Conservation (phyloP, 108 stramenopile species). For the Stephanodiscus minutulus region DNA sequence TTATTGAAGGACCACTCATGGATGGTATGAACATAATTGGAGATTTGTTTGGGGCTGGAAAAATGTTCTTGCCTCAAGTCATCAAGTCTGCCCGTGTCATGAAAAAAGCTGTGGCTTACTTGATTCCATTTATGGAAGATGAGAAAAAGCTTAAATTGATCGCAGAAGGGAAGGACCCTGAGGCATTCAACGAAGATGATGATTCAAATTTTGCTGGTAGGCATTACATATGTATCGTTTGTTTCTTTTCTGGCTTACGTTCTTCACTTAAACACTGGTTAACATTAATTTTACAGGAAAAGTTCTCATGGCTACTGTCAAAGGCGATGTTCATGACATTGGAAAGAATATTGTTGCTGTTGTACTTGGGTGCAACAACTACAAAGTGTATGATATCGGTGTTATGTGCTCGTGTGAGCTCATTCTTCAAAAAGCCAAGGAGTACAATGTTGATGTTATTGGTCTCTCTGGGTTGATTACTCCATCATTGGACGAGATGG, state of each 20-base stretch:
- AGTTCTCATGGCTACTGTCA: conserved; percentile 99
- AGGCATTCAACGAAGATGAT: conserved; percentile 77
- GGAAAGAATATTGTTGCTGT: conserved; percentile 99
- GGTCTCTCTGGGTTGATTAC: conserved; percentile 99
- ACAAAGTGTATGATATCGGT: conserved; percentile 99
- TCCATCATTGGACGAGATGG: conserved; percentile 99
- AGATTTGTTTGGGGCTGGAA: conserved; percentile 98
- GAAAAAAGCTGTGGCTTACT: conserved; percentile 99
- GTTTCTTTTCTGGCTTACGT: background rate
- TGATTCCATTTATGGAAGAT: conserved; percentile 99
- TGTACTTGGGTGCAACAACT: conserved; percentile 99
- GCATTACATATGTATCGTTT: background rate
- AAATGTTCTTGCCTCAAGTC: conserved; percentile 99
- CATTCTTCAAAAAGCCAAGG: conserved; percentile 93
- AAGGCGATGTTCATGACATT: conserved; percentile 99
- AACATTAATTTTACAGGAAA: conserved; percentile 64
- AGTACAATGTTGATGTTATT: conserved; percentile 96
- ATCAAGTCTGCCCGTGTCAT: conserved; percentile 99
- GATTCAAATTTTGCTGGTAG: conserved; percentile 86
- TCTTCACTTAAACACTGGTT: background rate
- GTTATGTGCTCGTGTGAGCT: conserved; percentile 97
- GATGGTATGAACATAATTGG: conserved; percentile 99
- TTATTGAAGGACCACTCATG: conserved; percentile 99
- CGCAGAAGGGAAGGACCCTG: conserved; percentile 87
- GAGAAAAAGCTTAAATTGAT: conserved; percentile 93